A percentile compares a stretch with the other conserved stretches of the same genome.
Evolutionary conservation across 257 asterid genomes (phyloP).

Genomic region (Solanum ahanhuiri): DNA sequence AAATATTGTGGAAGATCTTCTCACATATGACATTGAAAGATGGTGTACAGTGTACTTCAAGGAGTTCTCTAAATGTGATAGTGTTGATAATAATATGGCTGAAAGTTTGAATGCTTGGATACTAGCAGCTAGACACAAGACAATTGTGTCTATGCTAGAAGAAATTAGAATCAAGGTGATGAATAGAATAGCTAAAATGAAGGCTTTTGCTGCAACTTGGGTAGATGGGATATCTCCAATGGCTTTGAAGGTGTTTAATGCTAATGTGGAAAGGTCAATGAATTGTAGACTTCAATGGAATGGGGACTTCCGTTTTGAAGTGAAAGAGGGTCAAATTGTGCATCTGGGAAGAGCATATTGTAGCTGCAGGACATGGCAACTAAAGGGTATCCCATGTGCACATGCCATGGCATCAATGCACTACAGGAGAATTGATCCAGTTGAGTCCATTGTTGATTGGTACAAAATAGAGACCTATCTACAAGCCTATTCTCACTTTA

Average conservation of each 20-base stretch:
- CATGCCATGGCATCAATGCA: background rate
- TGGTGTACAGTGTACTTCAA: too few relatives aligned
- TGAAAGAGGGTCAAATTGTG: background rate
- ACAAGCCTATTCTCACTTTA: too few relatives aligned
- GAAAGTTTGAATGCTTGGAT: background rate
- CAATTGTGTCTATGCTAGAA: background rate
- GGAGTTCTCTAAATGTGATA: background rate
- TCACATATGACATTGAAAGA: background rate
- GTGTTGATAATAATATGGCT: background rate
- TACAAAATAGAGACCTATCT: background rate
- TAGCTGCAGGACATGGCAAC: background rate
- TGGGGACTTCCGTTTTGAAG: background rate
- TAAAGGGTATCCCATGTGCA: background rate
- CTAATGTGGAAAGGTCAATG: background rate
- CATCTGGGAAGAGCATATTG: background rate
- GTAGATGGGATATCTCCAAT: background rate
- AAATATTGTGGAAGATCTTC: background rate
- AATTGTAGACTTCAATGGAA: background rate
- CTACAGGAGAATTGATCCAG: too few relatives aligned
- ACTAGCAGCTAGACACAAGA: background rate
- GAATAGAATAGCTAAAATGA: background rate
- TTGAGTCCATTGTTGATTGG: background rate
- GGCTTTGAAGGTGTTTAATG: background rate
- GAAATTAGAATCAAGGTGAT: background rate
- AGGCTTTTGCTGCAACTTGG: background rate